Base-by-base conservation (phyloP, 1,139 yeast species). In the Magnusiomyces fungicola region DNA sequence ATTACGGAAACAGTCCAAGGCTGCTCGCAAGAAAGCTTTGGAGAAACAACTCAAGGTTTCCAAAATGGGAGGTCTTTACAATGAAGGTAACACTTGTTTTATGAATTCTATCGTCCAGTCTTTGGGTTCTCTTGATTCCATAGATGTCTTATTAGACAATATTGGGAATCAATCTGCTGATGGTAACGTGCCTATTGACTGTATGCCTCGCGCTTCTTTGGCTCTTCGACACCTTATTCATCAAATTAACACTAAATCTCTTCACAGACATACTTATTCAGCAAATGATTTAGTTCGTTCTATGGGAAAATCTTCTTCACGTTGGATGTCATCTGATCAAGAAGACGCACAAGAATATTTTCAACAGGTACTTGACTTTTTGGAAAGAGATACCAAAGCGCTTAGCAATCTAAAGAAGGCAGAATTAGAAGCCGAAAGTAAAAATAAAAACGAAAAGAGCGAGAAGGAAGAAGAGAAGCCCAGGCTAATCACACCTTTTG, bases 281-380 rank as follows among this genome's bases (percentile, higher is more conserved):
- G 84, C 96, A 0, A 75, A 73, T 53, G 74, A 74, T 19, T 69
- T 88, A 46, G 69, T 87, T 53, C 79, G 77, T 60, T 78, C 80
- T 19, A 81, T 88, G 83, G 82, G 87, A 2, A 83, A 83, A 61
- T 84, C 90, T 0, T 90, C 95, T 5, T 81, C 82, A 61, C 75
- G 88, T 55, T 80, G 88, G 60, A 68, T 81, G 45, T 92, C 96
- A 1, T 86, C 87, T 61, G 88, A 85, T 60, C 97, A 88, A 66
- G 96, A 88, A 65, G 97, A 88, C 67, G 96, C 96, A 0, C 96
- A 89, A 66, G 97, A 88, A 64, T 88, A 88, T 60, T 88, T 88
- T 68, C 96, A 88, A 64, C 78, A 85, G 54, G 76, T 88, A 3
- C 74, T 88, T 74, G 74, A 77, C 41, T 78, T 84, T 48, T 70